Conservation (phyloP, 2,329 filamentous ascomycete species). For the Clarireedia hainanense region DNA sequence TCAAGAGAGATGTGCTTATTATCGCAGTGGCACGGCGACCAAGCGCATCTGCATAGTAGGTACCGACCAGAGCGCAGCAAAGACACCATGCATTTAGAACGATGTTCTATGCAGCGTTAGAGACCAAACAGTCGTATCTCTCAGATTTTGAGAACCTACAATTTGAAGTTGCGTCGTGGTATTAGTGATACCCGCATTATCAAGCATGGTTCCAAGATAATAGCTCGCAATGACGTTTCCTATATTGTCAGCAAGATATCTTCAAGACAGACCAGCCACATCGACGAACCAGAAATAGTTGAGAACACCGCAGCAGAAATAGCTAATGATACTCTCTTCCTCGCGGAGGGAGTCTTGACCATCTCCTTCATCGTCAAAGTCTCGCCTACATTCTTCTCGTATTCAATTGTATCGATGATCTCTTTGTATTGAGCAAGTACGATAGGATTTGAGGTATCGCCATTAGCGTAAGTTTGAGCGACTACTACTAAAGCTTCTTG, state of each 20-base stretch:
- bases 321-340: constrained; percentile 41
- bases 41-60: constrained; percentile 34
- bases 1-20: constrained; percentile 32
- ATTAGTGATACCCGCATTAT: constrained; percentile 30
- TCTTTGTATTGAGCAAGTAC: constrained; percentile 36
- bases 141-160: not conserved
- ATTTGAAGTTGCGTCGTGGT: constrained; percentile 27
- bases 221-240: constrained; percentile 39
- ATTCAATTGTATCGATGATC: constrained; percentile 36
- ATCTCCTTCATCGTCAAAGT: constrained; percentile 33
- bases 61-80: constrained; percentile 34
- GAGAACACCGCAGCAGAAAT: constrained; percentile 39
- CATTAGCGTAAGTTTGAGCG: constrained; percentile 46
- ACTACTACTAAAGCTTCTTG: constrained; percentile 40
- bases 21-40: constrained; percentile 39
- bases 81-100: constrained; percentile 45
- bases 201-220: constrained; percentile 30
- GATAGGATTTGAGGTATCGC: constrained; percentile 38
- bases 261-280: not conserved
- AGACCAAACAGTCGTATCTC: constrained; percentile 12
- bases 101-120: constrained; percentile 34
- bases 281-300: constrained; percentile 34
- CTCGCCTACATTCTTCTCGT: constrained; percentile 35
- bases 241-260: constrained; percentile 16
- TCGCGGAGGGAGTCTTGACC: constrained; percentile 41